A percentile compares a stretch with the other conserved stretches of the same genome.
phyloP scores from a whole-genome alignment of 2,329 filamentous ascomycete genomes.

The Fusarium sp. region DNA sequence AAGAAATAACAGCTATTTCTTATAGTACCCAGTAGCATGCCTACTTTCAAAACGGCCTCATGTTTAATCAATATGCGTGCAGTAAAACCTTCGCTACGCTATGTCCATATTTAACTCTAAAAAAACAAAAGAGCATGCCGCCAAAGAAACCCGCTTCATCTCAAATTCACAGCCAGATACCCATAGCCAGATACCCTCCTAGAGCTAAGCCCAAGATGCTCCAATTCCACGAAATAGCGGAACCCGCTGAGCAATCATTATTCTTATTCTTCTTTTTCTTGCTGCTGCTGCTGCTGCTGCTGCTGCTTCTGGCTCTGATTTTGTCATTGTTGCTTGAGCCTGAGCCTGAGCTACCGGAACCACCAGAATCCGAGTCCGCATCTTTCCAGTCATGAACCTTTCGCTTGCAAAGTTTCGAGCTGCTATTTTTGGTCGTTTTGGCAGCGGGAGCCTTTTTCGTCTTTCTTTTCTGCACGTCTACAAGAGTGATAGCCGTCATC shows the following conservation, averaged over 20 bases:
- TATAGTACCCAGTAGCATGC: too few relatives aligned
- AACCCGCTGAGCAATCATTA: constrained; percentile 22
- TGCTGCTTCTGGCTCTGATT: neutral
- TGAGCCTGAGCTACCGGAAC: neutral
- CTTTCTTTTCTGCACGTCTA: constrained; percentile 26
- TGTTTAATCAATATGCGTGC: too few relatives aligned
- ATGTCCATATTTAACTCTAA: too few relatives aligned
- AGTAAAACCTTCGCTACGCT: too few relatives aligned
- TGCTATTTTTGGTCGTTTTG: neutral
- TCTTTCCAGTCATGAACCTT: neutral
- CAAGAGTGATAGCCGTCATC: constrained; percentile 41
- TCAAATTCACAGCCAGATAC: constrained; percentile 13
- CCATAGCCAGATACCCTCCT: constrained; percentile 12
- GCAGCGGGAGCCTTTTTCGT: neutral
- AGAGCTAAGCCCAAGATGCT: constrained; percentile 13
- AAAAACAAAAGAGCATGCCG: too few relatives aligned
- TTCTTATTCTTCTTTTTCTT: constrained; percentile 1
- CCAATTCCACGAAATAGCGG: constrained; percentile 5
- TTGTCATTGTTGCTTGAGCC: neutral
- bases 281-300: neutral
- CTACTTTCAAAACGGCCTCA: neutral
- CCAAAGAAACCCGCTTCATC: neutral
- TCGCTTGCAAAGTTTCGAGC: constrained; percentile 19
- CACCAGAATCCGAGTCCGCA: neutral
- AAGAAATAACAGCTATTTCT: too few relatives aligned